These are phyloP conservation scores for Kockiozyma suomiensis DNA, from an alignment of 805 yeast genomes.

Conservation along the genomic window DNA sequence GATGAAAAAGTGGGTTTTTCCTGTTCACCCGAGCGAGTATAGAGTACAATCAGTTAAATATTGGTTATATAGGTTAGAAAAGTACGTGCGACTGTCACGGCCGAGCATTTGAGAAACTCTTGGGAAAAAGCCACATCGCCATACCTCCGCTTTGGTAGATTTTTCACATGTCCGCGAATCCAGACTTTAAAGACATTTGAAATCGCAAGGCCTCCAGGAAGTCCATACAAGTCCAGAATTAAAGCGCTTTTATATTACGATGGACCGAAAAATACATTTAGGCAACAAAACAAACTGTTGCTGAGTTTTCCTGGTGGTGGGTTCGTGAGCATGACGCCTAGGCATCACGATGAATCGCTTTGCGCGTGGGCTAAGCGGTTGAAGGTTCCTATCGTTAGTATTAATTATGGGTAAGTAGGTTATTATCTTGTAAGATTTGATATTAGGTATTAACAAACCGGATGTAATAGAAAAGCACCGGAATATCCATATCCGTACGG, in stretches of 20 bases:
- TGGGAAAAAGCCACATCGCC: conserved; percentile 41
- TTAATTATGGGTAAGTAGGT: conserved; percentile 36
- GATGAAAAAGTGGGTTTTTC: conserved; percentile 34
- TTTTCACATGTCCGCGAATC: conserved; percentile 35
- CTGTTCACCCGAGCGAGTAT: too few relatives aligned
- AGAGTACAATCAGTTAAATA: too few relatives aligned
- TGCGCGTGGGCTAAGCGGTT: conserved; percentile 35
- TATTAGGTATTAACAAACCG: background rate
- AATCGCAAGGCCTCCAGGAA: conserved; percentile 36
- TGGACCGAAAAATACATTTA: conserved; percentile 36
- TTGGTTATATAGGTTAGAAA: conserved; percentile 27
- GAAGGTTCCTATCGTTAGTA: conserved; percentile 32
- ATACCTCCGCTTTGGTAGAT: conserved; percentile 22
- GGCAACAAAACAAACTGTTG: conserved; percentile 33
- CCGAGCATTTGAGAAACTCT: conserved; percentile 38
- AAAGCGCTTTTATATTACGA: conserved; percentile 37
- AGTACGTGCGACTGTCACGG: conserved; percentile 36
- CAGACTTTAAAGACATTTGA: conserved; percentile 22
- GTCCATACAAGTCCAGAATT: conserved; percentile 32
- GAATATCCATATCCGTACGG: conserved; percentile 40
- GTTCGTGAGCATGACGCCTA: conserved; percentile 38
- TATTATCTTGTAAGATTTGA: background rate
- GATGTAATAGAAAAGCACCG: conserved; percentile 35
- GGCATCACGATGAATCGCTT: conserved; percentile 37
- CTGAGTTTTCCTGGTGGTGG: conserved; percentile 40